Conservation (phyloP, 2,329 filamentous ascomycete species). For the Pyrenochaeta sp. region DNA sequence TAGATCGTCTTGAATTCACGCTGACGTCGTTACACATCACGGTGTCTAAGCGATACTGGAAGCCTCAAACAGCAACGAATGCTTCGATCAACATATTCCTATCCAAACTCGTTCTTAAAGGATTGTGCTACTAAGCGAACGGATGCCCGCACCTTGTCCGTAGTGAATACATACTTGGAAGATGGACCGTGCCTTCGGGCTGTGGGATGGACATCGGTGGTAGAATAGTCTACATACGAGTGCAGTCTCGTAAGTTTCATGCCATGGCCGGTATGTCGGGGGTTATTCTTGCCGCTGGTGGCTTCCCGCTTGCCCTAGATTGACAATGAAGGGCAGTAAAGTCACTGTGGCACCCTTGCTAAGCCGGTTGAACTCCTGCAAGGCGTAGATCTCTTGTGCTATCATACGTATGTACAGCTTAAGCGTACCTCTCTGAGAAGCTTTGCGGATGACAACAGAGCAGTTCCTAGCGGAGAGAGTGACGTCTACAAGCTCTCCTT, state of each 20-base stretch:
- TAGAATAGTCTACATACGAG: conserved; percentile 5
- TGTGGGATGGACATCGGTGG: conserved; percentile 7
- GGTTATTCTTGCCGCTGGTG: conserved; percentile 17
- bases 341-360: conserved; percentile 4
- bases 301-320: neutral
- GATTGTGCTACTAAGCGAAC: conserved; percentile 13
- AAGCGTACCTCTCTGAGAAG: conserved; percentile 6
- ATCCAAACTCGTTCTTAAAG: conserved; percentile 7
- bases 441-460: conserved; percentile 18
- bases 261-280: conserved; percentile 26
- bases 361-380: conserved; percentile 5
- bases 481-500: neutral
- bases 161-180: conserved; percentile 9
- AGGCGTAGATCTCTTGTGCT: conserved; percentile 12
- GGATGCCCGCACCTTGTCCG: conserved; percentile 28
- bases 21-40: conserved; percentile 19
- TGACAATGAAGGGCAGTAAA: conserved; percentile 4
- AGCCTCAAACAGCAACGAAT: neutral
- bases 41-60: conserved; percentile 6
- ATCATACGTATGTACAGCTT: conserved; percentile 6
- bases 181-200: conserved; percentile 30
- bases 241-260: conserved; percentile 10
- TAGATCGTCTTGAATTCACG: conserved; percentile 6
- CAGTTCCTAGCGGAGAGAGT: conserved; percentile 2
- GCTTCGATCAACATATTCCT: conserved; percentile 2